These are phyloP conservation scores for Tranzscheliella williamsii DNA, from an alignment of 1,284 basidiomycete species.

Conservation along the genomic window DNA sequence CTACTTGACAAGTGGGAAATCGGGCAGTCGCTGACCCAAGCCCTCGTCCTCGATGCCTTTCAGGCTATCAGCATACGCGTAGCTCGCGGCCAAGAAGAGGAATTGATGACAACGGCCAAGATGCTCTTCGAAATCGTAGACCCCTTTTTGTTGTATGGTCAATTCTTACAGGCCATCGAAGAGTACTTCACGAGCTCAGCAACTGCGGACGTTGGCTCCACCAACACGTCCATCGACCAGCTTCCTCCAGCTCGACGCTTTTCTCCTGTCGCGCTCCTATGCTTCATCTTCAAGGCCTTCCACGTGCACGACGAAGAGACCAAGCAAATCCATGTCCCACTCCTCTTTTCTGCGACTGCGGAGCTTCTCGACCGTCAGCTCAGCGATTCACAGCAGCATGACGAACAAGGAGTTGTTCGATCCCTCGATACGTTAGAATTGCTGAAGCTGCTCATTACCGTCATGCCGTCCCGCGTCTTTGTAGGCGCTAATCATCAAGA, in stretches of 20 bases:
- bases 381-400: background rate
- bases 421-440: conserved; percentile 31
- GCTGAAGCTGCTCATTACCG: conserved; percentile 36
- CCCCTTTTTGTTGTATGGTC: conserved; percentile 82
- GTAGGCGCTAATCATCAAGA: conserved; percentile 19
- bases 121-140: conserved; percentile 92
- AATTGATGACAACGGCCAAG: conserved; percentile 81
- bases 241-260: background rate
- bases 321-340: conserved; percentile 75
- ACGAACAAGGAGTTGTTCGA: background rate
- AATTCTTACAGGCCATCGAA: conserved; percentile 67
- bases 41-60: conserved; percentile 78
- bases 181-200: background rate
- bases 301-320: conserved; percentile 79
- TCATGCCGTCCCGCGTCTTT: conserved; percentile 47
- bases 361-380: conserved; percentile 24
- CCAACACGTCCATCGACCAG: background rate
- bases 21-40: conserved; percentile 77
- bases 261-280: conserved; percentile 60
- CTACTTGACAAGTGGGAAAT: conserved; percentile 96
- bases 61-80: conserved; percentile 66
- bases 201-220: background rate
- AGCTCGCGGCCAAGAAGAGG: conserved; percentile 68
- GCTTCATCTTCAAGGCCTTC: conserved; percentile 75
- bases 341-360: conserved; percentile 29